Percentiles rank a stretch among this genome's conserved stretches.
phyloP scores from a whole-genome alignment of 1,284 basidiomycete genomes.

The Pseudozyma flocculosa region DNA sequence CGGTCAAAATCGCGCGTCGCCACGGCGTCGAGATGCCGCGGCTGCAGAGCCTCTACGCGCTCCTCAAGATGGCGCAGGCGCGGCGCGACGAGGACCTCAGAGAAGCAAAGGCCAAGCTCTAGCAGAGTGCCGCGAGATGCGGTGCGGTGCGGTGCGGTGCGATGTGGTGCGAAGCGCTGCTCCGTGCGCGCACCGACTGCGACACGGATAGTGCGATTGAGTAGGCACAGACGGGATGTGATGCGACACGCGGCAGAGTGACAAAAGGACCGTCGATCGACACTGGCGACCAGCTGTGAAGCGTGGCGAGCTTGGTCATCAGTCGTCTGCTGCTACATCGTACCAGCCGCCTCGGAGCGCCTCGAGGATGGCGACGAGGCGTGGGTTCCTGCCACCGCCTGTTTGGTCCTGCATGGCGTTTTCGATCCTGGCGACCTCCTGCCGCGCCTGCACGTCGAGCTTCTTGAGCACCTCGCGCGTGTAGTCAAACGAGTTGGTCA shows the following conservation, averaged over 20 bases:
- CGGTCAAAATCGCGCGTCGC: constrained; percentile 56
- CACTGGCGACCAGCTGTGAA: too few species aligned
- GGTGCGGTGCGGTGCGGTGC: too few species aligned
- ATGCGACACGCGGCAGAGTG: too few species aligned
- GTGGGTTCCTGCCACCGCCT: constrained; percentile 12
- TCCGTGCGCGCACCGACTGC: too few species aligned
- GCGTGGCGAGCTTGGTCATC: too few species aligned
- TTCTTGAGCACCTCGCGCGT: constrained; percentile 44
- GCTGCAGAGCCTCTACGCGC: constrained; percentile 60
- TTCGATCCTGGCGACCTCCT: constrained; percentile 37
- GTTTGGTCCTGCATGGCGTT: constrained; percentile 4
- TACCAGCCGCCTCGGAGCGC: constrained; percentile 31
- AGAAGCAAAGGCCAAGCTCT: constrained; percentile 11
- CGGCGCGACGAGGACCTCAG: constrained; percentile 26
- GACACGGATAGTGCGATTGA: too few species aligned
- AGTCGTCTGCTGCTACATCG: neutral
- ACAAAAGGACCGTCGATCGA: too few species aligned
- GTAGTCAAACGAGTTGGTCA: constrained; percentile 49
- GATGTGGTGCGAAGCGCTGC: too few species aligned
- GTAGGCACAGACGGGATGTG: too few species aligned
- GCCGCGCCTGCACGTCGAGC: constrained; percentile 36
- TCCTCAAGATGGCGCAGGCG: constrained; percentile 59
- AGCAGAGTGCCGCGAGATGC: too few species aligned
- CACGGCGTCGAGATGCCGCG: constrained; percentile 59
- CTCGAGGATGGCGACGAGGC: constrained; percentile 35